Evolutionary conservation across 2,329 filamentous ascomycete species (phyloP), one percentile per base, ranked within the genome.

Genomic region (Epichloe glyceriae): DNA sequence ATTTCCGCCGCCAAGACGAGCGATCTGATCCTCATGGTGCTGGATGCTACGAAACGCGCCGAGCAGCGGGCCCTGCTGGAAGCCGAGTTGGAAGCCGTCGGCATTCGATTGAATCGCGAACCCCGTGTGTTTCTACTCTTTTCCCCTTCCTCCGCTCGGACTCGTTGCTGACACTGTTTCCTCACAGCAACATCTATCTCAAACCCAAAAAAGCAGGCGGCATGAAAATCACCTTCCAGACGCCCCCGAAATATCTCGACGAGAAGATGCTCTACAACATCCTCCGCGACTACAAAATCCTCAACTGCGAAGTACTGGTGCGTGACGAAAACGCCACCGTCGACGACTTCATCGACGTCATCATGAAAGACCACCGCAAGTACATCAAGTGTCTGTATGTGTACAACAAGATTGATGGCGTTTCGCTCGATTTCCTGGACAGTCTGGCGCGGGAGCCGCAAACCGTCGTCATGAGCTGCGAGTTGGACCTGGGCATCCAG

Each of bases 221-320:
- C 53, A 93, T 98, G 88, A 98, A 98, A 70, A 96, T 98, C 64
- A 97, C 87, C 15, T 98, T 98, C 70, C 84, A 89, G 62, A 71
- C 81, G 4, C 86, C 93, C 3, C 91, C 93, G 4, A 97, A 97
- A 68, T 72, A 85, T 53, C 74, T 98, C 52, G 93, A 98, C 68
- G 91, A 98, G 68, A 96, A 94, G 73, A 95, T 98, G 87, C 76
- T 98, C 53, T 95, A 85, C 75, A 96, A 95, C 72, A 96, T 98
- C 63, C 76, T 98, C 47, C 85, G 88, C 58, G 93, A 98, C 75
- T 98, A 98, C 81, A 96, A 96, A 73, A 89, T 98, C 60, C 80
- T 98, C 53, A 98, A 98, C 73, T 93, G 86, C 70, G 93, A 98
- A 67, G 90, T 98, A 1, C 79, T 98, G 20, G 82, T 98, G 15